Conservation (phyloP, 2,329 filamentous ascomycete genomes). For the Fusarium udum region DNA sequence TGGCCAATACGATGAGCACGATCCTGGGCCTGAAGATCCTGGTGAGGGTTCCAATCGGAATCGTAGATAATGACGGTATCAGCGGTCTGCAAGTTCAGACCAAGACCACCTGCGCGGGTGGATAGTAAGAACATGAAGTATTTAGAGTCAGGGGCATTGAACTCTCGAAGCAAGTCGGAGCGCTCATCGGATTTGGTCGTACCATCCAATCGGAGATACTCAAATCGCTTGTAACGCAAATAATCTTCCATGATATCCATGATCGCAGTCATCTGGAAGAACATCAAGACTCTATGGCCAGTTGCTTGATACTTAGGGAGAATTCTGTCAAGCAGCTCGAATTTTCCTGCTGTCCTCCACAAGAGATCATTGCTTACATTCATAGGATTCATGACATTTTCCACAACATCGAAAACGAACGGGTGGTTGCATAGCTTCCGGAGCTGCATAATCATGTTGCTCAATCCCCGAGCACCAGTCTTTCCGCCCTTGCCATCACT, state of each 20-base stretch:
- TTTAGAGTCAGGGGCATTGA: constrained; percentile 88
- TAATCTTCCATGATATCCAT: constrained; percentile 99
- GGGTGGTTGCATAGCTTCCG: constrained; percentile 99
- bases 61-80: constrained; percentile 99
- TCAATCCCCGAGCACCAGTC: constrained; percentile 90
- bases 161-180: constrained; percentile 85
- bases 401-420: constrained; percentile 97
- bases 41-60: constrained; percentile 99
- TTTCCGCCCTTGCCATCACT: constrained; percentile 96
- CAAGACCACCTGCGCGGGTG: constrained; percentile 96
- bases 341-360: constrained; percentile 97
- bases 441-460: constrained; percentile 99
- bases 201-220: constrained; percentile 93
- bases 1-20: constrained; percentile 99
- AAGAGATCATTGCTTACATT: constrained; percentile 90
- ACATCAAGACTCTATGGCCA: constrained; percentile 97
- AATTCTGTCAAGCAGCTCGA: constrained; percentile 91
- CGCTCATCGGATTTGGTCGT: constrained; percentile 98
- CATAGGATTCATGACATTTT: constrained; percentile 95
- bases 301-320: constrained; percentile 92
- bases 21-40: constrained; percentile 99
- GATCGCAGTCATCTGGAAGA: constrained; percentile 99
- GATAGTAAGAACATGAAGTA: constrained; percentile 99
- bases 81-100: constrained; percentile 95
- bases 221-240: constrained; percentile 80